Evolutionary conservation across 495 filamentous ascomycete genomes (phyloP), one percentile per base, ranked within the genome.

Genomic region (Annulohypoxylon maeteangense): DNA sequence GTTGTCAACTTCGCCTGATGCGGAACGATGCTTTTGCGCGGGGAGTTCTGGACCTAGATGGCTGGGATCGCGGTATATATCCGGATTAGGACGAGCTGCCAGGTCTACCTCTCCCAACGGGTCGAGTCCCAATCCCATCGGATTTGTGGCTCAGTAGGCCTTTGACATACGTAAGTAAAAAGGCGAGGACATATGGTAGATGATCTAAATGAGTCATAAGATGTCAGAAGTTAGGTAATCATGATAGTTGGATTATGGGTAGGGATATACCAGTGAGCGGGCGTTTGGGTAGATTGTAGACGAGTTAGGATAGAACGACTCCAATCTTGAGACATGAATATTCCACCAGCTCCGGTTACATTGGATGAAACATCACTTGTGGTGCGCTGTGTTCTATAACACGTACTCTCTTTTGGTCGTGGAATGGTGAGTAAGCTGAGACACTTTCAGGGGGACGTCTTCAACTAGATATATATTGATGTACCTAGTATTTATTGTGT

Each of bases 241-340:
- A 22, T 38, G 11, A 18, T 25, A 34, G 18, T 29, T 66, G 25
- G 22, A 42, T 42, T 65, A 22, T 34, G 31, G 53, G 16, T 34
- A 22, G 47, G 31, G 53, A 25, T 34, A 44, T 29, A 38, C 25
- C 25, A 54, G 32, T 14, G 7, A 59, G 53, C 31, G 20, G 66
- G 66, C 58, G 27, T 68, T 62, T 34, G 50, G 53, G 22, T 34
- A 62, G 20, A 53, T 25, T 42, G 60, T 32, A 42, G 51, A 32
- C 31, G 27, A 38, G 20, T 40, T 25, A 57, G 20, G 22, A 57
- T 57, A 57, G 54, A 57, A 40, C 22, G 11, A 16, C 20, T 25
- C 6, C 12, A 25, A 40, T 40, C 20, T 38, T 25, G 22, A 25
- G 12, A 40, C 8, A 7, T 16, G 12, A 12, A 25, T 8, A 25